A percentile compares a stretch with the other conserved stretches of the same genome.
Conservation (phyloP, 2,329 filamentous ascomycete genomes). For the Pseudocercospora fuligena region DNA sequence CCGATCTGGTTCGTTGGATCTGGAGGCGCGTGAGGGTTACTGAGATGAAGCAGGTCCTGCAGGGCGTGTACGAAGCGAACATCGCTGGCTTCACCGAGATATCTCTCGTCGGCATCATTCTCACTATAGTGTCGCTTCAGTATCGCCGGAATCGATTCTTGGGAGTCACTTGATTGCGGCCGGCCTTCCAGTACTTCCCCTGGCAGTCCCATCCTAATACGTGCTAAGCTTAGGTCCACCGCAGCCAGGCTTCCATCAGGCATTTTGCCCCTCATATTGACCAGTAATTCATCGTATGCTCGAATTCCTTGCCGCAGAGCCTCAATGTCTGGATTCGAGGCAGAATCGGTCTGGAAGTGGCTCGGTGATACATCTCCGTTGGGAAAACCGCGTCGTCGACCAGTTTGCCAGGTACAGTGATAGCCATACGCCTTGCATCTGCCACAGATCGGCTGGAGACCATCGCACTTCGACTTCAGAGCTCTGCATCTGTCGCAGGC, state of each 20-base stretch:
- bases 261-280: constrained; percentile 4
- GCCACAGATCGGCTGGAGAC: constrained; percentile 15
- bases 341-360: not conserved
- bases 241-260: not conserved
- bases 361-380: constrained; percentile 7
- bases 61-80: constrained; percentile 14
- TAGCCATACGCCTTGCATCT: constrained; percentile 25
- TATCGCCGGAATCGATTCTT: not conserved
- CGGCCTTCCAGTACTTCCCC: constrained; percentile 7
- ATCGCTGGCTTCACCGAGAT: constrained; percentile 18
- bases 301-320: constrained; percentile 15
- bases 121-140: not conserved
- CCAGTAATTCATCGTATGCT: constrained; percentile 19
- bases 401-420: constrained; percentile 20
- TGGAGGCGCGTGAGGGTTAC: not conserved
- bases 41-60: constrained; percentile 10
- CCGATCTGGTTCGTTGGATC: not conserved
- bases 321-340: not conserved
- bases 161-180: not conserved
- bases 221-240: constrained; percentile 10
- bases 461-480: constrained; percentile 21
- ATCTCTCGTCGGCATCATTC: constrained; percentile 7
- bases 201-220: constrained; percentile 17
- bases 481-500: constrained; percentile 23
- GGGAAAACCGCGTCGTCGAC: constrained; percentile 18